Evolutionary conservation across 164 flowering plant genomes (phyloP).

Genomic region (Hamamelis virginiana): DNA sequence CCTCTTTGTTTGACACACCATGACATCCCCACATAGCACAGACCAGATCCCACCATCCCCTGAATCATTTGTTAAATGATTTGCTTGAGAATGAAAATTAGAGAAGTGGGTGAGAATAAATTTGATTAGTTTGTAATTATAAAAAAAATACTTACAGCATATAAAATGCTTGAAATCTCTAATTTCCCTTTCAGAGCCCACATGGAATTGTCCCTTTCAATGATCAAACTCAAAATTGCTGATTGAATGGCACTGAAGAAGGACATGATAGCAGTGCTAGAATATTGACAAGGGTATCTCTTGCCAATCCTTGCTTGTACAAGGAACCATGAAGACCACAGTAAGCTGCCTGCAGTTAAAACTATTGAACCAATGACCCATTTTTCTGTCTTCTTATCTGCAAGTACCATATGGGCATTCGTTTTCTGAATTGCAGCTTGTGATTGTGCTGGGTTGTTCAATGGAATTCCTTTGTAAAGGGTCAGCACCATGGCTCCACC

Average conservation of each 20-base stretch:
- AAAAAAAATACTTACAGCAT: conserved; percentile 45
- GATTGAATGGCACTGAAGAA: conserved; percentile 57
- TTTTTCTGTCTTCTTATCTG: conserved; percentile 13
- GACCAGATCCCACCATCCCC: conserved; percentile 61
- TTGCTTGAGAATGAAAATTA: no score
- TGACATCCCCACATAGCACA: conserved; percentile 55
- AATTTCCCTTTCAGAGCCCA: conserved; percentile 55
- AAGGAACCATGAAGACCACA: conserved; percentile 81
- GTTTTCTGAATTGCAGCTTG: background rate
- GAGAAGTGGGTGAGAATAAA: no score
- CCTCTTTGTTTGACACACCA: conserved; percentile 67
- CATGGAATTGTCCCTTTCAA: conserved; percentile 29
- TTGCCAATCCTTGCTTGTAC: conserved; percentile 57
- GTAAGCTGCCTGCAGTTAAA: conserved; percentile 33
- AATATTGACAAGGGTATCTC: conserved; percentile 49
- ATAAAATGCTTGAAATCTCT: conserved; percentile 42
- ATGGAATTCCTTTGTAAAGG: conserved; percentile 58
- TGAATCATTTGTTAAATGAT: background rate
- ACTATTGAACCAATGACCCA: conserved; percentile 54
- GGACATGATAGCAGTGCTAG: conserved; percentile 58
- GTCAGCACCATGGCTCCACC: conserved; percentile 57
- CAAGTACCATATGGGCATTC: background rate
- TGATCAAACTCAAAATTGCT: conserved; percentile 31
- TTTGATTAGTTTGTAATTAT: background rate
- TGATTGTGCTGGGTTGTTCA: conserved; percentile 22